Base-by-base conservation (phyloP, 2,329 filamentous ascomycete genomes). In the Ophiosphaerella narmari region DNA sequence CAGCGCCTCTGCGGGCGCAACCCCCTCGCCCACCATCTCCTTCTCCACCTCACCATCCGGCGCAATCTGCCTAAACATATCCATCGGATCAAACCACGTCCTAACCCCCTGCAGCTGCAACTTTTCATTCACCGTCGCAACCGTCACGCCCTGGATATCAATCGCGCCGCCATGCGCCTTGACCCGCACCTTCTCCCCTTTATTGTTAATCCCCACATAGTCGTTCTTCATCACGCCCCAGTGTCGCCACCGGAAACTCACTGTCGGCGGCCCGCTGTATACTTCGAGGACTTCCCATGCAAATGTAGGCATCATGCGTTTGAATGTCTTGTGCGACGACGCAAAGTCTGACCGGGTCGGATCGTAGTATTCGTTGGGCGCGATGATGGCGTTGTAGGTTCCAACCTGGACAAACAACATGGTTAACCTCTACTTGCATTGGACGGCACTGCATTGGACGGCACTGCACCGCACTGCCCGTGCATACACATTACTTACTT, bases 221-320 rank as follows among this genome's bases (percentile, higher is more conserved):
- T 88, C 85, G 53, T 81, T 82, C 74, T 82, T 82, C 82, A 88
- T 87, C 4, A 74, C 70, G 0, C 85, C 86, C 86, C 86, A 88
- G 67, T 88, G 86, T 5, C 86, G 76, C 86, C 86, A 88, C 59
- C 82, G 78, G 68, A 88, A 87, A 2, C 76, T 32, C 16, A 87
- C 84, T 11, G 76, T 75, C 2, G 86, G 86, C 21, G 85, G 85
- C 0, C 83, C 85, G 52, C 81, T 82, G 65, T 86, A 88, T 2
- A 88, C 84, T 67, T 88, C 86, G 13, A 86, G 66, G 1, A 88
- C 85, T 71, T 88, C 86, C 85, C 86, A 89, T 0, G 85, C 86
- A 68, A 89, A 88, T 0, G 80, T 84, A 0, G 86, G 86, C 85
- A 89, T 88, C 85, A 88, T 88, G 45, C 84, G 76, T 75, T 88